Evolutionary conservation across 106 monocot species (phyloP).

Genomic region (Phalaenopsis equestris): DNA sequence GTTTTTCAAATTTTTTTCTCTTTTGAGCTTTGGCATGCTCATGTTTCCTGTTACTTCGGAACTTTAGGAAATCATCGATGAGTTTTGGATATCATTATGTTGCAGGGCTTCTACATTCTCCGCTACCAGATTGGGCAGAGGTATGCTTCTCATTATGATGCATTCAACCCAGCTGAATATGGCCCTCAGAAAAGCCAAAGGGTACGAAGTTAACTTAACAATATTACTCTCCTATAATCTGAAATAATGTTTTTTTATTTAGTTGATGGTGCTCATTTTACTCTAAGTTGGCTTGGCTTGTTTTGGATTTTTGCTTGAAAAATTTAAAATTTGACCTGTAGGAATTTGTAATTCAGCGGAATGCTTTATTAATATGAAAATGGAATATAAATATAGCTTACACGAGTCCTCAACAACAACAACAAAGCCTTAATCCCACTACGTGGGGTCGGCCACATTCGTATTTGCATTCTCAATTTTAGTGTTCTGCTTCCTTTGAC

Average conservation of each 20-base stretch:
- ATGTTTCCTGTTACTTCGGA: not conserved
- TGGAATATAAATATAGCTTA: too few species aligned
- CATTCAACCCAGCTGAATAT: slow-evolving; percentile 61
- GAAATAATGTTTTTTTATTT: not conserved
- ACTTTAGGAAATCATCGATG: not conserved
- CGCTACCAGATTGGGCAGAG: slow-evolving; percentile 78
- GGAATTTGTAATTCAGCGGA: too few species aligned
- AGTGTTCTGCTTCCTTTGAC: not conserved
- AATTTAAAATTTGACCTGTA: not conserved
- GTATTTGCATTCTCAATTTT: not conserved
- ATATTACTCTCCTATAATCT: not conserved
- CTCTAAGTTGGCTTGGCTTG: not conserved
- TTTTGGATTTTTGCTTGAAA: not conserved
- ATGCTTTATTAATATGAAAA: too few species aligned
- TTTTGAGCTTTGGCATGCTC: not conserved
- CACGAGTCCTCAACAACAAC: too few species aligned
- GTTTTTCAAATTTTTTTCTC: not conserved
- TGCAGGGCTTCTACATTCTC: slow-evolving; percentile 66
- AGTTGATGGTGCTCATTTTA: not conserved
- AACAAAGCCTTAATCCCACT: too few species aligned
- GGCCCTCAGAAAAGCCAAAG: slow-evolving; percentile 78
- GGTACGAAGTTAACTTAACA: slow-evolving; percentile 24
- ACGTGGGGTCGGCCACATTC: too few species aligned
- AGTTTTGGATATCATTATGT: slow-evolving; percentile 7
- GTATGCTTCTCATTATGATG: slow-evolving; percentile 81